phyloP scores from a whole-genome alignment of 306 rosid genomes.

The Erythrophleum fordii region DNA sequence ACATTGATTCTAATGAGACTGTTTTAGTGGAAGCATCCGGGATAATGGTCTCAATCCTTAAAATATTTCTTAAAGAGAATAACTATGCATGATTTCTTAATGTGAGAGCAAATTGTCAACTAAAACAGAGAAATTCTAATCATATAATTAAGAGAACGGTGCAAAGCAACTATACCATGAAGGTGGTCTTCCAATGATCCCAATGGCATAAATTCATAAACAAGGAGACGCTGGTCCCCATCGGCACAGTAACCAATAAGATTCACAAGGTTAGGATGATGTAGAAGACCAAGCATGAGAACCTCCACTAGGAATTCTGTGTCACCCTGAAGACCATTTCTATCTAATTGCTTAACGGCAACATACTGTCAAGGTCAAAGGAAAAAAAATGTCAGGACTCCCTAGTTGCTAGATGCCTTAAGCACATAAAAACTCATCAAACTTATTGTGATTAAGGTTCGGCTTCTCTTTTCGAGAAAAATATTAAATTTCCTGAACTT shows the following conservation, averaged over 20 bases:
- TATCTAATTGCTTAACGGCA: too few relatives aligned
- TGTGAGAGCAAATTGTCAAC: conserved; percentile 18
- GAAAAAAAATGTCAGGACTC: conserved; percentile 23
- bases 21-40: background rate
- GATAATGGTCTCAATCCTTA: background rate
- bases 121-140: conserved; percentile 13
- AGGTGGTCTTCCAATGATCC: too few relatives aligned
- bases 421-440: conserved; percentile 3
- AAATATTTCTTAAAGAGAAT: background rate
- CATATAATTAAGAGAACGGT: conserved; percentile 8
- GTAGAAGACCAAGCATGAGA: too few relatives aligned
- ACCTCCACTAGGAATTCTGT: too few relatives aligned
- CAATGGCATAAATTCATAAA: too few relatives aligned
- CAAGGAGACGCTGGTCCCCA: too few relatives aligned
- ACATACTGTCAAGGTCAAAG: conserved; percentile 49
- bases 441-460: background rate
- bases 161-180: conserved; percentile 72
- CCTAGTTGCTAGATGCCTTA: background rate
- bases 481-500: background rate
- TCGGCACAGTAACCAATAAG: too few relatives aligned
- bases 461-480: background rate
- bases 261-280: too few relatives aligned
- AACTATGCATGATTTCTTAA: conserved; percentile 3
- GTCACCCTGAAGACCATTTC: too few relatives aligned
- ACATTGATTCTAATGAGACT: background rate